Percentiles rank a stretch among this genome's conserved stretches.
Conservation (phyloP, 2,329 filamentous ascomycete species). For the Ascomycota sp. region DNA sequence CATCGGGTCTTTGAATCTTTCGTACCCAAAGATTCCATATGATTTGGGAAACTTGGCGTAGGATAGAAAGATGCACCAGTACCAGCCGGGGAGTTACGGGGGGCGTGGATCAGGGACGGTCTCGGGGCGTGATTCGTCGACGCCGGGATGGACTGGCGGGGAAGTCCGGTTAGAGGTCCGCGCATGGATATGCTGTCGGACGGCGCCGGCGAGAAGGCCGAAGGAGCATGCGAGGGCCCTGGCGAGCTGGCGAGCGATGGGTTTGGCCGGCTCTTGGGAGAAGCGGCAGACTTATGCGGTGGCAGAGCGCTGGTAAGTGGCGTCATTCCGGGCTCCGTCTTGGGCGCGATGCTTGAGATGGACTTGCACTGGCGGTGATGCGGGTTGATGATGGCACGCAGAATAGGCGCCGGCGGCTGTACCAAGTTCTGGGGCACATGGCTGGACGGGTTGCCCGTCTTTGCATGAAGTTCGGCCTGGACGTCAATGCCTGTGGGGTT, state of each 20-base stretch:
- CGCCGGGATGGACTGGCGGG: conserved; percentile 12
- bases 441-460: conserved; percentile 68
- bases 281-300: conserved; percentile 34
- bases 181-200: conserved; percentile 28
- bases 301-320: conserved; percentile 24
- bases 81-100: conserved; percentile 15
- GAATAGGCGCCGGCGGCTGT: conserved; percentile 56
- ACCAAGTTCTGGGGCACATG: conserved; percentile 47
- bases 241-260: conserved; percentile 54
- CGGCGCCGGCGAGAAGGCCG: conserved; percentile 21
- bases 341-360: conserved; percentile 54
- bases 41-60: conserved; percentile 68
- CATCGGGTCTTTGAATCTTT: too few species aligned
- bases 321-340: conserved; percentile 35
- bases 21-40: conserved; percentile 83
- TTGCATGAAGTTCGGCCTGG: conserved; percentile 81
- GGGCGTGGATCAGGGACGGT: conserved; percentile 16
- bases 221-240: conserved; percentile 27
- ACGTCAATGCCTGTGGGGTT: conserved; percentile 65
- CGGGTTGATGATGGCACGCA: conserved; percentile 62
- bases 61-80: conserved; percentile 47
- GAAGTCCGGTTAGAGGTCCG: conserved; percentile 13
- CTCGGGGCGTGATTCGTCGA: conserved; percentile 7
- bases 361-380: conserved; percentile 58
- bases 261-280: conserved; percentile 58